Conservation (phyloP, 148 eudicot species). For the Vaccinium corymbosum region DNA sequence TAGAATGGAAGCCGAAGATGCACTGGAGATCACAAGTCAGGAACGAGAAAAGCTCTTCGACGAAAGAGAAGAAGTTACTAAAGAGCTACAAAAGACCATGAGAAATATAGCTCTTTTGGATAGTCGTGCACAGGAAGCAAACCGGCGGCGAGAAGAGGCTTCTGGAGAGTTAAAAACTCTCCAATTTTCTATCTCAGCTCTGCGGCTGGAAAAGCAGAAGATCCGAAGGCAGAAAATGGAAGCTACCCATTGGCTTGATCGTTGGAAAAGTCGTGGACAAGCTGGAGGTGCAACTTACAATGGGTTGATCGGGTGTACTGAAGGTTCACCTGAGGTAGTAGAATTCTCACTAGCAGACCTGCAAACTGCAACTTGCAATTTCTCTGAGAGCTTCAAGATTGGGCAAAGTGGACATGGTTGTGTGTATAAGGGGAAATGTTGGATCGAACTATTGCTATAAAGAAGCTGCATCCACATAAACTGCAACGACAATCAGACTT, state of each 20-base stretch:
- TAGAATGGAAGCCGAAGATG: conserved; percentile 57
- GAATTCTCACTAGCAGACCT: conserved; percentile 62
- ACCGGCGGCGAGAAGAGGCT: conserved; percentile 57
- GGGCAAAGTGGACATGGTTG: conserved; percentile 54
- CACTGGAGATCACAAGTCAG: conserved; percentile 37
- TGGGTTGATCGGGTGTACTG: conserved; percentile 30
- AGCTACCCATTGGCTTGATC: conserved; percentile 68
- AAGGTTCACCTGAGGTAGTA: conserved; percentile 38
- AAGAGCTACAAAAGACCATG: conserved; percentile 61
- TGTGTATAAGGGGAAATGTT: conserved; percentile 75
- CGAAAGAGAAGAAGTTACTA: conserved; percentile 39
- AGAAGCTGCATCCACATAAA: conserved; percentile 52
- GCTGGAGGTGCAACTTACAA: conserved; percentile 23
- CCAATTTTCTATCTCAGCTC: conserved; percentile 45
- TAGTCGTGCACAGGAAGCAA: conserved; percentile 58
- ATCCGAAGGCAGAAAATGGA: conserved; percentile 56
- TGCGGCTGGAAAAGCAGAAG: conserved; percentile 57
- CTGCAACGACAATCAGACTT: conserved; percentile 60
- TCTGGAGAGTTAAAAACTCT: conserved; percentile 55
- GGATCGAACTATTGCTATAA: conserved; percentile 63
- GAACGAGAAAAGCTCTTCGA: conserved; percentile 58
- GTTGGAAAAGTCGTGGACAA: conserved; percentile 58
- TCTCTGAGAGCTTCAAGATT: conserved; percentile 74
- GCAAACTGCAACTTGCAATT: conserved; percentile 77
- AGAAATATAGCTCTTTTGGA: conserved; percentile 64